Evolutionary conservation across 306 rosid genomes (phyloP).

Genomic region (Malus fusca): DNA sequence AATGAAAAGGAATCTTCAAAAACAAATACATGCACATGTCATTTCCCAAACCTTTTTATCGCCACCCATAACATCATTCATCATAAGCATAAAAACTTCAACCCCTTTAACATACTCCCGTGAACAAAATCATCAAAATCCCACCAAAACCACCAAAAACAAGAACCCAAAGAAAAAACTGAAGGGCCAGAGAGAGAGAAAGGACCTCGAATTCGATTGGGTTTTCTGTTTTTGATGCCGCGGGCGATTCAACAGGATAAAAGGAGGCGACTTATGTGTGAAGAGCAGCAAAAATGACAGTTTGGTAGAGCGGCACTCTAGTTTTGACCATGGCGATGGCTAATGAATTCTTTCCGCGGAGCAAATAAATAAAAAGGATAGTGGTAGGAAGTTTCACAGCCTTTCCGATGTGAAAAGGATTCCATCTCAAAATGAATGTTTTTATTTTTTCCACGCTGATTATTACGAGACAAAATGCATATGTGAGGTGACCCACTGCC

Average conservation of each 20-base stretch:
- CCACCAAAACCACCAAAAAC: background rate
- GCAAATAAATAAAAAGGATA: background rate
- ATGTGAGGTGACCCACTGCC: background rate
- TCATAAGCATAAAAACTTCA: background rate
- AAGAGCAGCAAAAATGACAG: background rate
- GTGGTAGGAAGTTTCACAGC: background rate
- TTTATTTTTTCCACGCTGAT: background rate
- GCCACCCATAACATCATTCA: background rate
- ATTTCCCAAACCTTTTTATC: background rate
- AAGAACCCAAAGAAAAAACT: background rate
- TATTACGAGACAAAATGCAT: background rate
- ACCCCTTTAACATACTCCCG: background rate
- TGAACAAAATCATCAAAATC: background rate
- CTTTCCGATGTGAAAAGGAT: background rate
- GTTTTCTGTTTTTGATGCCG: background rate
- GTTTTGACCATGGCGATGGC: background rate
- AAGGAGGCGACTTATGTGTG: background rate
- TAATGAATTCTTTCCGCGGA: background rate
- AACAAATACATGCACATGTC: background rate
- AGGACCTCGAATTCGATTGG: background rate
- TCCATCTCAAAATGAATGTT: no score
- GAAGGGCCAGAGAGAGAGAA: background rate
- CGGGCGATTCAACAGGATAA: background rate
- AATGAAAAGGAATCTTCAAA: background rate
- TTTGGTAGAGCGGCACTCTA: constrained; percentile 4